Conservation (phyloP, 768 basidiomycete genomes). For the Dacryopinax spathularia region DNA sequence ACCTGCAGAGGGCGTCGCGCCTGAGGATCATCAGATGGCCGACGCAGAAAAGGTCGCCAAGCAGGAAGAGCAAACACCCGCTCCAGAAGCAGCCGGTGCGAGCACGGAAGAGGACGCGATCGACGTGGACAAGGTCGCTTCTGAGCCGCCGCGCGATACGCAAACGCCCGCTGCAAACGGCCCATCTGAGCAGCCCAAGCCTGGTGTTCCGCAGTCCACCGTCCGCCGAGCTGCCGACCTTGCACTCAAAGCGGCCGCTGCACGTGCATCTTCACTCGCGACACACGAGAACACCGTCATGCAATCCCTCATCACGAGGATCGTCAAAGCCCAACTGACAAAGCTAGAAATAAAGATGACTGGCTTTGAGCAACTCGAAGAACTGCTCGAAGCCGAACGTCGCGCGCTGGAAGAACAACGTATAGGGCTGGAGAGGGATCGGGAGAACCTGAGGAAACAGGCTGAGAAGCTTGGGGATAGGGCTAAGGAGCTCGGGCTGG, state of each 20-base stretch:
- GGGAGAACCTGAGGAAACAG: constrained; percentile 22
- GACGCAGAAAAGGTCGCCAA: constrained; percentile 8
- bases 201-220: constrained; percentile 43
- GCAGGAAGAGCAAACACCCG: constrained; percentile 12
- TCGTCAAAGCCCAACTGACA: constrained; percentile 59
- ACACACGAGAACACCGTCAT: constrained; percentile 72
- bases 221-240: constrained; percentile 70
- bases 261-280: constrained; percentile 67
- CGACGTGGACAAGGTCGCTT: constrained; percentile 32
- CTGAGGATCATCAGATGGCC: constrained; percentile 10
- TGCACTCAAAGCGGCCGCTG: constrained; percentile 79
- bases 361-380: constrained; percentile 90
- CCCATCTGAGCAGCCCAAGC: constrained; percentile 18
- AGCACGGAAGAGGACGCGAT: constrained; percentile 27
- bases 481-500: constrained; percentile 16
- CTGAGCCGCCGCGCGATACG: constrained; percentile 25
- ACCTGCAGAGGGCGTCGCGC: constrained; percentile 12
- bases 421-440: constrained; percentile 65
- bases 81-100: constrained; percentile 10
- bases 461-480: constrained; percentile 17
- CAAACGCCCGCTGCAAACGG: constrained; percentile 21
- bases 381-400: constrained; percentile 80
- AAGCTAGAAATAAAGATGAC: constrained; percentile 92
- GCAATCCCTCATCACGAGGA: constrained; percentile 50
- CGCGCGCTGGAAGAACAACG: constrained; percentile 69